Evolutionary conservation across 345 rosid species (phyloP), one percentile per base, ranked within the genome.

Genomic region (Rubroshorea leprosula): DNA sequence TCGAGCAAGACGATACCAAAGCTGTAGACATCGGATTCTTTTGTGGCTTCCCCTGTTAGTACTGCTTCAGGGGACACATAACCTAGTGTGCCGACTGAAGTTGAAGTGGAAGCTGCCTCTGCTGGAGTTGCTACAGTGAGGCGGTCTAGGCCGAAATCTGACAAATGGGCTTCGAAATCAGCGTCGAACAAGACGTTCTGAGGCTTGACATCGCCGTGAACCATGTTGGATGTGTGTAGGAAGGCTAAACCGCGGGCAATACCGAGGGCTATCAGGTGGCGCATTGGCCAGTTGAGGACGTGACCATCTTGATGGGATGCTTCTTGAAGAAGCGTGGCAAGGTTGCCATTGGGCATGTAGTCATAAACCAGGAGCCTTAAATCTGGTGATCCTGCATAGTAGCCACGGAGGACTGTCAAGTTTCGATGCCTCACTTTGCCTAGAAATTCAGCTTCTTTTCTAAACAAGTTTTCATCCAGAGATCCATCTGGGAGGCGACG

Each of bases 251-350:
- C 99, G 0, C 99, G 87, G 49, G 99, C 91, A 6, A 89, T 83
- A 23, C 99, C 99, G 0, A 93, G 89, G 3, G 96, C 99, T 19
- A 93, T 89, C 39, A 93, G 77, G 69, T 93, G 99, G 18, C 99
- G 97, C 99, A 93, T 93, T 58, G 97, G 97, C 99, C 99, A 92
- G 68, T 93, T 93, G 5, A 93, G 72, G 49, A 93, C 97, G 67
- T 93, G 99, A 4, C 99, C 99, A 51, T 93, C 99, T 67, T 89
- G 97, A 70, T 93, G 97, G 1, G 97, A 85, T 61, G 97, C 97
- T 74, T 93, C 99, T 64, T 89, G 99, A 22, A 93, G 93, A 44
- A 93, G 79, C 0, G 99, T 93, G 11, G 89, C 86, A 14, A 93
- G 81, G 77, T 86, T 93, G 23, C 97, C 99, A 10, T 93, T 93